Base-by-base conservation (phyloP, 148 eudicot genomes). In the Chenopodium formosanum region DNA sequence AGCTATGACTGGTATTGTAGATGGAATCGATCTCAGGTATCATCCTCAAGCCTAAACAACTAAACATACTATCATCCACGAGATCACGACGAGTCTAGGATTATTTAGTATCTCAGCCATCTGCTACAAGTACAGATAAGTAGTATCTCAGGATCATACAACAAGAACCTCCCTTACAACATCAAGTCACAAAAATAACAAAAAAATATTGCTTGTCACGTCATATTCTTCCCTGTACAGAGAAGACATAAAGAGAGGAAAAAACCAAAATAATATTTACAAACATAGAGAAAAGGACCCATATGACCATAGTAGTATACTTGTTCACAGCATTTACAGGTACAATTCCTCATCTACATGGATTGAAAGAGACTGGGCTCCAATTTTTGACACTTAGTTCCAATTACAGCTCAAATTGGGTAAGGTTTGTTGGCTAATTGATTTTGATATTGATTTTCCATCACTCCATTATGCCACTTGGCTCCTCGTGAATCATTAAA, bases 291-390 rank as follows among this genome's bases (percentile, higher is more conserved):
- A 23, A 23, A 25, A 9, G n/a, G 63, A 34, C 53, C 37, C 37
- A 74, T 50, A 74, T n/a, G 40, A 50, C 22, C 62, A 48, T 50
- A 74, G 20, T 27, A 25, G 14, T 27, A 46, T 16, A 37, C 46
- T 70, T 12, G 20, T 37, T 70, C 23, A 37, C 70, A 77, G 37
- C 78, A 64, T n/a, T 34, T 13, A 74, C 23, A 44, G 58, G 72
- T 22, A 60, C 73, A 78, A 58, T 64, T 65, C 12, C 37, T 37
- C 63, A 34, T 64, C 60, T 50, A 23, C 20, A 9, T 29, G 58
- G 64, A 66, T 67, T 50, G 74, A 78, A 32, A 67, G 81, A 67
- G 81, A 78, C 81, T 9, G 50, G 40, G 16, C 63, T 48, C 74
- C 74, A 67, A 17, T 48, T 78, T 44, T 67, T 68, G 56, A 25